Base-by-base conservation (phyloP, 306 rosid species). In the Pyrus communis region DNA sequence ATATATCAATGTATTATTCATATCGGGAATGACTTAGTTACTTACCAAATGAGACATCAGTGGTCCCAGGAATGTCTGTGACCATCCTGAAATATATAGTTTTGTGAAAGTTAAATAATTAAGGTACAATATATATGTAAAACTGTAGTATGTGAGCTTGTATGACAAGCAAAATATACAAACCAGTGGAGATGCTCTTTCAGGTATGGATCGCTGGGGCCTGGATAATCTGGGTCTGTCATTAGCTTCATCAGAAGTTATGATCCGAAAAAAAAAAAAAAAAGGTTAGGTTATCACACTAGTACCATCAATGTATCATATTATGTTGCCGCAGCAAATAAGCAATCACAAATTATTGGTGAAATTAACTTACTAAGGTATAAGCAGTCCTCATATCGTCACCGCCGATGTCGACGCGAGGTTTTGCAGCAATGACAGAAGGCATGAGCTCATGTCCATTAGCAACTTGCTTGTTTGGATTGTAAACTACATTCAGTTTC, bases 211-310 rank as follows among this genome's bases (percentile, higher is more conserved):
- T 94, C 91, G 73, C 98, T 94, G 46, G 98, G 98, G 82, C 95
- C 88, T 79, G 98, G 97, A 79, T 93, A 96, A 86, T 94, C 98
- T 28, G 98, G 98, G 70, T 94, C 97, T 4, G 96, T 88, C 98
- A 94, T 92, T 77, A 92, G 78, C 98, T 95, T 43, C 82, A 82
- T 35, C 6, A 9, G 59, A 11, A 61, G 30, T 15, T 14, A 58
- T 3, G 7, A 21, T 21, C 27, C 23, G 6, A 57, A 57, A 21
- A 19, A n/a, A 21, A 14, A 52, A 17, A 55, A 7, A 57, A 11
- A 51, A 12, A 13, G 8, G 23, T 57, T 8, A n/a, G 27, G 2
- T 51, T 49, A 1, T 49, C 17, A 49, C 2, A 49, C 8, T 14
- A 17, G 21, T 51, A 42, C 45, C 9, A 42, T 42, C 12, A 51